These are phyloP conservation scores for Clarireedia monteithiana DNA, from an alignment of 2,329 filamentous ascomycete genomes.

Conservation along the genomic window DNA sequence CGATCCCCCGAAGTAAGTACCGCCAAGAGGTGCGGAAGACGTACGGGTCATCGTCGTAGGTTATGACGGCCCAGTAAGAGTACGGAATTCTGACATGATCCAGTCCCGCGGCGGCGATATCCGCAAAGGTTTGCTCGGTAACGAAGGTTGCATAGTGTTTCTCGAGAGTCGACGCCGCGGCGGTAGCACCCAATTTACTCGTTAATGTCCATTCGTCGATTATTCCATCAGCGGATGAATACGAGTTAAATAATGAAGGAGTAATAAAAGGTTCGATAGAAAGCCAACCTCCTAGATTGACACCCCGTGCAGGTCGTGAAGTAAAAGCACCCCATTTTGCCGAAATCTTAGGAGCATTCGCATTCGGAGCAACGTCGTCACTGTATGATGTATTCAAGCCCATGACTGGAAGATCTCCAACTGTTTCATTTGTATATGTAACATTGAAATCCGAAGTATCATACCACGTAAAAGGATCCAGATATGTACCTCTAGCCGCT, in stretches of 20 bases:
- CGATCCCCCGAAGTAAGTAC: slow-evolving; percentile 85
- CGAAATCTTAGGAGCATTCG: slow-evolving; percentile 69
- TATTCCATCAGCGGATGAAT: slow-evolving; percentile 47
- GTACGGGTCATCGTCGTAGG: slow-evolving; percentile 82
- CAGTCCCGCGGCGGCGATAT: slow-evolving; percentile 79
- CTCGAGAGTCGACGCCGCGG: slow-evolving; percentile 64
- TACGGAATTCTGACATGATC: slow-evolving; percentile 97
- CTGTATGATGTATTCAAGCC: slow-evolving; percentile 81
- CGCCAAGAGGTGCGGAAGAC: slow-evolving; percentile 82
- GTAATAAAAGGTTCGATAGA: slow-evolving; percentile 92
- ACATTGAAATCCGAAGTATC: slow-evolving; percentile 88
- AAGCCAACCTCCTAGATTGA: slow-evolving; percentile 92
- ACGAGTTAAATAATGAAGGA: slow-evolving; percentile 73
- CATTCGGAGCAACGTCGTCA: slow-evolving; percentile 70
- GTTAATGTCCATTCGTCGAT: slow-evolving; percentile 85
- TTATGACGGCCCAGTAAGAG: slow-evolving; percentile 88
- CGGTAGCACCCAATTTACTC: slow-evolving; percentile 57
- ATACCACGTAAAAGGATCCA: slow-evolving; percentile 89
- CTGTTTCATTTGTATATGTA: slow-evolving; percentile 78
- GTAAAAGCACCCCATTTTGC: slow-evolving; percentile 71
- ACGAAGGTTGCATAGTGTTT: slow-evolving; percentile 88
- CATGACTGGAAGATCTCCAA: slow-evolving; percentile 86
- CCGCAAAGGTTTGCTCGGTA: slow-evolving; percentile 72
- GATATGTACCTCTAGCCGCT: slow-evolving; percentile 62
- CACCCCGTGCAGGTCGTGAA: slow-evolving; percentile 72